phyloP scores from a whole-genome alignment of 805 yeast species.

The Debaryomyces tyrocola region DNA sequence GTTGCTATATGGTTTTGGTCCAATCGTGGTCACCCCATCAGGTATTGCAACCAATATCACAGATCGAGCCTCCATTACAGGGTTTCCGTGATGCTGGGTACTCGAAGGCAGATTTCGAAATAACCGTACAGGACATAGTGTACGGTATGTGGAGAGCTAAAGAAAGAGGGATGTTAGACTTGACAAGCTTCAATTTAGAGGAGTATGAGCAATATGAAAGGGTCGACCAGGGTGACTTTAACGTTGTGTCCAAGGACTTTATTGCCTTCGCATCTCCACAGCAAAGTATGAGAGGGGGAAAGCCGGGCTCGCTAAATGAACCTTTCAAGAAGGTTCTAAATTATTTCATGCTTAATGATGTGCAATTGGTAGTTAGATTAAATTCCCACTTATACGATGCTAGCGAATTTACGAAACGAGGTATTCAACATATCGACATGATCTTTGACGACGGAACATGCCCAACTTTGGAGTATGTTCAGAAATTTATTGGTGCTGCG shows the following conservation, averaged over 20 bases:
- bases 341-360: slow-evolving; percentile 70
- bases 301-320: slow-evolving; percentile 58
- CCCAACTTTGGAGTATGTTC: slow-evolving; percentile 91
- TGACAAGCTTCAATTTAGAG: slow-evolving; percentile 84
- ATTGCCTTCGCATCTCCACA: slow-evolving; percentile 98
- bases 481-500: slow-evolving; percentile 91
- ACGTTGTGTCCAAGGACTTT: slow-evolving; percentile 86
- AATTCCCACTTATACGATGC: slow-evolving; percentile 91
- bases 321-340: slow-evolving; percentile 80
- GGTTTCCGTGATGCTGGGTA: slow-evolving; percentile 97
- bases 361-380: slow-evolving; percentile 85
- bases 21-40: slow-evolving; percentile 99
- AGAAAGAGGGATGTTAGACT: slow-evolving; percentile 83
- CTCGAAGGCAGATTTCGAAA: slow-evolving; percentile 89
- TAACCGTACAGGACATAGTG: slow-evolving; percentile 91
- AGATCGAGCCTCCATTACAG: slow-evolving; percentile 90
- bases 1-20: slow-evolving; percentile 92
- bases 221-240: slow-evolving; percentile 96
- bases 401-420: slow-evolving; percentile 75
- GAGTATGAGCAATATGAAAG: slow-evolving; percentile 93
- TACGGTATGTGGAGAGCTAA: slow-evolving; percentile 98
- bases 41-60: slow-evolving; percentile 91
- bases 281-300: slow-evolving; percentile 42
- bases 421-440: slow-evolving; percentile 90
- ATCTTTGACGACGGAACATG: slow-evolving; percentile 98